Conservation (phyloP, 148 eudicot species). For the Camellia sinensis region DNA sequence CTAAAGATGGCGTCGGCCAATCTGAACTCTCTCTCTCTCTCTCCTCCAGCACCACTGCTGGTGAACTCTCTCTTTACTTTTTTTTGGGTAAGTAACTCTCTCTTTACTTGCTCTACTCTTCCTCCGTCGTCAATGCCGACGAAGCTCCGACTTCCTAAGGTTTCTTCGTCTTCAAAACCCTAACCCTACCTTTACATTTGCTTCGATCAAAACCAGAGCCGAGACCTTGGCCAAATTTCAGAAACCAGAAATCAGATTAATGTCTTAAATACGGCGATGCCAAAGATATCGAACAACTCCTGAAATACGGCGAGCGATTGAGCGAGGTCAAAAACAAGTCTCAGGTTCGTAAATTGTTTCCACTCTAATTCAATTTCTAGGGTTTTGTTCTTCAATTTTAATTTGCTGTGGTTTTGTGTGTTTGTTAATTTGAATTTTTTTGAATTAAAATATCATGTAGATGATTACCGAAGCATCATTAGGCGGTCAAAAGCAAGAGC, state of each 20-base stretch:
- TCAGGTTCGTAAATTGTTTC: conserved; percentile 41
- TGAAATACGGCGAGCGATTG: conserved; percentile 79
- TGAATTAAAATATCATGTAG: conserved; percentile 38
- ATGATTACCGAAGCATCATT: conserved; percentile 71
- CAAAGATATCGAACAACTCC: conserved; percentile 74
- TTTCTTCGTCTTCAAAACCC: no score
- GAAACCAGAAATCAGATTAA: conserved; percentile 25
- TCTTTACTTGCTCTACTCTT: no score
- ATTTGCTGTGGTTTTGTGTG: neutral
- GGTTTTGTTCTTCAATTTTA: conserved; percentile 21
- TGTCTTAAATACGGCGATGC: conserved; percentile 37
- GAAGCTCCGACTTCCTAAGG: no score
- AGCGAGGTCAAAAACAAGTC: conserved; percentile 88
- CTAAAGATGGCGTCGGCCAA: no score
- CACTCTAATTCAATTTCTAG: conserved; percentile 21
- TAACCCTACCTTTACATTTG: no score
- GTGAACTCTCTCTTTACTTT: no score
- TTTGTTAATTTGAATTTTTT: neutral
- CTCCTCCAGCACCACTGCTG: no score
- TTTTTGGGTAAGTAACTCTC: no score
- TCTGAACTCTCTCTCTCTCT: no score
- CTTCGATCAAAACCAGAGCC: no score
- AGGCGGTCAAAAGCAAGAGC: conserved; percentile 56
- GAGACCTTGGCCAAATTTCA: no score
- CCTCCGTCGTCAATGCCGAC: no score